Percentiles rank a stretch among this genome's conserved stretches.
phyloP scores from a whole-genome alignment of 805 yeast species.

The Candida awuae region DNA sequence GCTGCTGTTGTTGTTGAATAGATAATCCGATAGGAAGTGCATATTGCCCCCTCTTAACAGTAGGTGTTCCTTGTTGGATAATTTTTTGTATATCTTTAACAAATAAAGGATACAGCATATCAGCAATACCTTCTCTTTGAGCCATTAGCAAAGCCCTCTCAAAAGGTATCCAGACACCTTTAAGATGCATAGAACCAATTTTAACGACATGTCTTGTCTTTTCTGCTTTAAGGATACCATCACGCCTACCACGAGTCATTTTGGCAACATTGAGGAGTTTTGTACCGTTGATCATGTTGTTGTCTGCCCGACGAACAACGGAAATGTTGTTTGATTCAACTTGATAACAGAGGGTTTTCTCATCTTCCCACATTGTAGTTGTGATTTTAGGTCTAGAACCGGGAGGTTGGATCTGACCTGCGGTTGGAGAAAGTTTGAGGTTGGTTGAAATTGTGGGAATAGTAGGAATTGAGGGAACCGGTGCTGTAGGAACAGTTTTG shows the following conservation, averaged over 20 bases:
- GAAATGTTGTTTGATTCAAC: constrained; percentile 63
- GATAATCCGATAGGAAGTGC: constrained; percentile 6
- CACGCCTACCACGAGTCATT: constrained; percentile 67
- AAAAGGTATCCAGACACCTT: constrained; percentile 73
- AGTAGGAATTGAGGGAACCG: constrained; percentile 2
- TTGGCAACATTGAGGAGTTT: constrained; percentile 61
- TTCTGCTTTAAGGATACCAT: constrained; percentile 60
- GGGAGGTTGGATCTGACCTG: constrained; percentile 34
- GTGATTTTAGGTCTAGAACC: constrained; percentile 51
- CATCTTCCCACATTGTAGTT: constrained; percentile 73
- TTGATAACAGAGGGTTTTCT: constrained; percentile 62
- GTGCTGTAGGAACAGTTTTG: no score
- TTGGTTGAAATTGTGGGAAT: neutral
- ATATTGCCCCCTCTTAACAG: constrained; percentile 19
- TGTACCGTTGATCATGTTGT: constrained; percentile 67
- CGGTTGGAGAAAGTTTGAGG: constrained; percentile 23
- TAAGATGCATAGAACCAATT: constrained; percentile 68
- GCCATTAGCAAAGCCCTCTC: constrained; percentile 65
- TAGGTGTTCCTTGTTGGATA: constrained; percentile 33
- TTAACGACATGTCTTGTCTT: constrained; percentile 63
- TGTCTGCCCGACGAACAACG: constrained; percentile 63
- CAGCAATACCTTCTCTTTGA: constrained; percentile 57
- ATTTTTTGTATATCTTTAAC: constrained; percentile 55
- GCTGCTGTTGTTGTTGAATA: neutral
- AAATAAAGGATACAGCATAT: constrained; percentile 47